Evolutionary conservation across 441 rosid genomes (phyloP).

Genomic region (Metrosideros polymorpha): DNA sequence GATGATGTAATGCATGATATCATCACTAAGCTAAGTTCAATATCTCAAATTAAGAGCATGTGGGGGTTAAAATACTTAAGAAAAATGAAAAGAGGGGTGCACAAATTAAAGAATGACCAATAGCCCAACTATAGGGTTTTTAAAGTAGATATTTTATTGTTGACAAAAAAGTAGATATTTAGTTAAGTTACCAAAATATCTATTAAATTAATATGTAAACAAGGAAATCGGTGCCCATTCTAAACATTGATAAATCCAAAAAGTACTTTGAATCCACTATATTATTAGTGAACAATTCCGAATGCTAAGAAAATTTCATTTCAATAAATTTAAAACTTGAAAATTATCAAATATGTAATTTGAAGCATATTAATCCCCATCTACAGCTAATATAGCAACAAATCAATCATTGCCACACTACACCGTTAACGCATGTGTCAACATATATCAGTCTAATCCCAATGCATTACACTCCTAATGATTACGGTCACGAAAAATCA

Average conservation of each 20-base stretch:
- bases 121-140: no score
- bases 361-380: not conserved
- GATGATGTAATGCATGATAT: not conserved
- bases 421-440: not conserved
- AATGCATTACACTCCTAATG: accelerated
- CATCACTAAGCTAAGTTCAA: not conserved
- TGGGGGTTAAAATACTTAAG: not conserved
- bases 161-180: not conserved
- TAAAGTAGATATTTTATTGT: no score
- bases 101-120: no score
- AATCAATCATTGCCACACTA: not conserved
- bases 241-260: not conserved
- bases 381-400: not conserved
- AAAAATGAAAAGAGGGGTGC: no score
- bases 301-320: not conserved
- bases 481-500: not conserved
- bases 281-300: not conserved
- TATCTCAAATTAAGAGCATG: not conserved
- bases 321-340: not conserved
- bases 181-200: not conserved
- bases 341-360: not conserved
- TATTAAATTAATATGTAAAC: not conserved
- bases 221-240: not conserved
- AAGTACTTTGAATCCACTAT: not conserved
- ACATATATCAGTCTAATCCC: not conserved